Evolutionary conservation across 2,329 filamentous ascomycete species (phyloP).

Genomic region (Hymenoscyphus repandus): DNA sequence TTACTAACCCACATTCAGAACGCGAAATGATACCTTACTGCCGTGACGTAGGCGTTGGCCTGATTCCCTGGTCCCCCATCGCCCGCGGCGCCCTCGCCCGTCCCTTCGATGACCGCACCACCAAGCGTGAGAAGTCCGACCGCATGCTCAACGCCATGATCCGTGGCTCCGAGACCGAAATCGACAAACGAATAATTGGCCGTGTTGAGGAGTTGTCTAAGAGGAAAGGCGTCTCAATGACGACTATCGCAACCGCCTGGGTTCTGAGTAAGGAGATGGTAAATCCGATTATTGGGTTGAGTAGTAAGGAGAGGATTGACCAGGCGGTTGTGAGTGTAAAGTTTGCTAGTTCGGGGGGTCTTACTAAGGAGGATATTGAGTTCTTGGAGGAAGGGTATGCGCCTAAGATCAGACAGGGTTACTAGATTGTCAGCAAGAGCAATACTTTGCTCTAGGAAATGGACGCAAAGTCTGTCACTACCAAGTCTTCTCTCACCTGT

Average conservation of each 20-base stretch:
- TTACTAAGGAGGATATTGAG: conserved; percentile 45
- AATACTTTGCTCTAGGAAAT: too few species aligned
- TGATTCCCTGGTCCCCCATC: conserved; percentile 35
- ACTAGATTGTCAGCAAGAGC: not conserved
- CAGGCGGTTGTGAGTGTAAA: conserved; percentile 41
- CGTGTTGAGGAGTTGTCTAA: conserved; percentile 37
- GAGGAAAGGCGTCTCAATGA: conserved; percentile 53
- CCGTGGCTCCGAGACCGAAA: conserved; percentile 19
- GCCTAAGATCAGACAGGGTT: conserved; percentile 33
- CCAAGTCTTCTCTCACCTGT: too few species aligned
- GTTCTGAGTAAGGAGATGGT: conserved; percentile 37
- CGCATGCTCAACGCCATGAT: conserved; percentile 12
- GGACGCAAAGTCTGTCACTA: too few species aligned
- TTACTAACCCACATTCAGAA: conserved; percentile 25
- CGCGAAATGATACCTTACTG: conserved; percentile 33
- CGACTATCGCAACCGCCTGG: conserved; percentile 55
- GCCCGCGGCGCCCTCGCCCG: conserved; percentile 30
- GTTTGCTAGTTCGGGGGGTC: conserved; percentile 35
- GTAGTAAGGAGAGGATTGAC: conserved; percentile 45
- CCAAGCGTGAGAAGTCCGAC: conserved; percentile 15
- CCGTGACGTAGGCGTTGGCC: conserved; percentile 28
- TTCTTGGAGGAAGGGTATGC: conserved; percentile 50
- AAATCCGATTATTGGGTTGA: conserved; percentile 49
- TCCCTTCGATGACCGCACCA: conserved; percentile 11
- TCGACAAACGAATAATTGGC: conserved; percentile 22